Evolutionary conservation across 78 protist species (phyloP), one percentile per base, ranked within the genome.

Genomic region (Trichosphaerium sp.): DNA sequence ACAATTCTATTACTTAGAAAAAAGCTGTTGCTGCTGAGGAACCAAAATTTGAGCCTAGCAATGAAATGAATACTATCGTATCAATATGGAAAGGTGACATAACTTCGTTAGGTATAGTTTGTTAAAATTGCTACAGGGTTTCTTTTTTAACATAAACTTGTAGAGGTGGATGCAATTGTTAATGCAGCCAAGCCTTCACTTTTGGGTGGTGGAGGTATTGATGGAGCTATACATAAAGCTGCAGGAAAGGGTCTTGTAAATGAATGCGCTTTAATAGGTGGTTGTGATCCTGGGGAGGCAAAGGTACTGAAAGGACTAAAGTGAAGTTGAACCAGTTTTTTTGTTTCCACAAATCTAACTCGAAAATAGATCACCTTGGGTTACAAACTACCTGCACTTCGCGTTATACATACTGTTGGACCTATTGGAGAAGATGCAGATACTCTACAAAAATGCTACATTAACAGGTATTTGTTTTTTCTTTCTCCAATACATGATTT

Each of bases 401-500:
- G 62, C 42, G 74, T 86, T 7, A 55, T 86, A 18, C 91, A 86
- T 18, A 86, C 91, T 1, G 91, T 86, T 18, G 91, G 91, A 0
- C 91, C 91, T n/a, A 78, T 74, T 52, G 65, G 65, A 28, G 67
- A 26, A 21, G 66, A 61, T n/a, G 37, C 69, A 15, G 49, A 44
- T 15, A 15, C 49, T 15, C 49, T 44, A 15, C 15, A 15, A 15
- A 44, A 15, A 15, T 44, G 49, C 49, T 44, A 44, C 49, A 44
- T 15, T 15, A 15, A 21, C 15, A 15, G 49, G 49, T 44, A 15
- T 15, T 21, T 44, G 15, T 15, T 44, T 15, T 15, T 15, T 15
- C 15, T 21, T 44, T 44, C 49, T 15, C 49, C 49, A 44, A 15
- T 44, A 44, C 49, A 44, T 15, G 15, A 44, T 44, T 44, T 15